Conservation (phyloP, 768 basidiomycete genomes). For the Mycena metata region DNA sequence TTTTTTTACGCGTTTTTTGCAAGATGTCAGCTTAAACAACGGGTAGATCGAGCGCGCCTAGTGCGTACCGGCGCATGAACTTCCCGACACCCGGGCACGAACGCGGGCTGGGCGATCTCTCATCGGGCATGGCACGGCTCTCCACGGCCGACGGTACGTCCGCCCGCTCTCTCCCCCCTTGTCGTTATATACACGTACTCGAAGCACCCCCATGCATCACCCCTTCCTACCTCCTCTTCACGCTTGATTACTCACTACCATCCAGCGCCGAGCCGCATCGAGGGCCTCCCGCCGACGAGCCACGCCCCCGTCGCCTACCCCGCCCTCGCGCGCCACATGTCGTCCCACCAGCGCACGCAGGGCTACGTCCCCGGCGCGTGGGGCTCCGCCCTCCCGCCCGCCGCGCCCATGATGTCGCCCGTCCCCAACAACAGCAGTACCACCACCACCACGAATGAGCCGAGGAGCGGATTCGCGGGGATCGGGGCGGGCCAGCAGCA, state of each 20-base stretch:
- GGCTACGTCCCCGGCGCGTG: conserved; percentile 35
- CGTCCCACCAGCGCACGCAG: conserved; percentile 36
- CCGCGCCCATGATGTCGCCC: not conserved
- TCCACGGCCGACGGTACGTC: too few relatives aligned
- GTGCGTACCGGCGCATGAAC: too few relatives aligned
- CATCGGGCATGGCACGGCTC: too few relatives aligned
- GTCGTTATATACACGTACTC: not conserved
- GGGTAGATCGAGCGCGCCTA: not conserved
- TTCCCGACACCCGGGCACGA: too few relatives aligned
- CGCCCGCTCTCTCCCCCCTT: not conserved
- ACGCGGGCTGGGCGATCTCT: too few relatives aligned
- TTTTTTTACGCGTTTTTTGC: not conserved
- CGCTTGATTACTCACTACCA: too few relatives aligned
- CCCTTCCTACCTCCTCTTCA: not conserved
- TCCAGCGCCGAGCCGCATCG: not conserved
- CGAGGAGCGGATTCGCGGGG: not conserved
- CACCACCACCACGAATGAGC: too few relatives aligned
- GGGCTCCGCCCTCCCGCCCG: conserved; percentile 23
- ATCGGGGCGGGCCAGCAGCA: not conserved
- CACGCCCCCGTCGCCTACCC: conserved; percentile 22
- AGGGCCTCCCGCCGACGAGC: conserved; percentile 2
- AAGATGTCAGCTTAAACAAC: too few relatives aligned
- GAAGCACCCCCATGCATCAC: not conserved
- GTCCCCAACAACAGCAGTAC: too few relatives aligned
- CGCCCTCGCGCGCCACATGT: conserved; percentile 32